Percentiles rank a stretch among this genome's conserved stretches.
These are phyloP conservation scores for Gnomoniopsis smithogilvyi DNA, from an alignment of 2,329 filamentous ascomycete genomes.

Conservation along the genomic window DNA sequence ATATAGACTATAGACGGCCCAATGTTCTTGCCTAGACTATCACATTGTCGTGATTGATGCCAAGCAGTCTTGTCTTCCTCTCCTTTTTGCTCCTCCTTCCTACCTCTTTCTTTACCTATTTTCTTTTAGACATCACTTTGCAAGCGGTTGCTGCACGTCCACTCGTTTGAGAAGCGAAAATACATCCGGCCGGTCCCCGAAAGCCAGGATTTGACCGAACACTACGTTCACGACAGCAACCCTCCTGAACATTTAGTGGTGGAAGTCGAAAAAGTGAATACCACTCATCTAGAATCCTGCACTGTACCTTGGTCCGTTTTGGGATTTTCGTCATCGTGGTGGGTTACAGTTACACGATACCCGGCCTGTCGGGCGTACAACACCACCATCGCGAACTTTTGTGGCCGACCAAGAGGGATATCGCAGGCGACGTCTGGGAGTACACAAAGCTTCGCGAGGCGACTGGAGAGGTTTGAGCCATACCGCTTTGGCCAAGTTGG, in stretches of 20 bases:
- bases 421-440: neutral
- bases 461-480: neutral
- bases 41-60: neutral
- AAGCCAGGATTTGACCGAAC: neutral
- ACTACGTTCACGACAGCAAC: neutral
- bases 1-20: neutral
- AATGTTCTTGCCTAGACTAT: neutral
- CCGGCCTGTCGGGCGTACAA: neutral
- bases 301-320: neutral
- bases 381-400: slow-evolving; percentile 1
- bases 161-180: neutral
- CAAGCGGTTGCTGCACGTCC: neutral
- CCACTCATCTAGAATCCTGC: neutral
- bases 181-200: neutral
- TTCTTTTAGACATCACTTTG: neutral
- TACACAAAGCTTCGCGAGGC: neutral
- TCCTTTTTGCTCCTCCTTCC: neutral
- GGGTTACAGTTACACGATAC: neutral
- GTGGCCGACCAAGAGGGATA: neutral
- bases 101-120: neutral
- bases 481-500: neutral
- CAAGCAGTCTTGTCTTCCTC: neutral
- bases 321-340: neutral
- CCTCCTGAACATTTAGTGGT: neutral
- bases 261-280: neutral